phyloP scores from a whole-genome alignment of 2,329 filamentous ascomycete genomes.

The Stachybotrys elegans region DNA sequence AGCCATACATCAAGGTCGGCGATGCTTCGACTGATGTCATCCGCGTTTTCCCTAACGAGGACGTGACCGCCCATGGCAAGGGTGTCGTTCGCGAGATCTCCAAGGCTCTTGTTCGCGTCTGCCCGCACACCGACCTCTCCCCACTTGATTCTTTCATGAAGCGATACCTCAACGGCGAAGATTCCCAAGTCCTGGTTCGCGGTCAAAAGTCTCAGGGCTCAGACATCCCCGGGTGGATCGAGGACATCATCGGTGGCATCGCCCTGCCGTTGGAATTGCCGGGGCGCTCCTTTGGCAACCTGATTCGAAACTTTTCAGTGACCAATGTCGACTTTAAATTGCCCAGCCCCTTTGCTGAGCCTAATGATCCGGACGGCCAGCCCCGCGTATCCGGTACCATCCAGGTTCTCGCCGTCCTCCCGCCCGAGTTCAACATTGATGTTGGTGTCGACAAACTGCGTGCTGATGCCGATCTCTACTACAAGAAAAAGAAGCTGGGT shows the following conservation, averaged over 20 bases:
- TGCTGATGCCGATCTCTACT: constrained; percentile 76
- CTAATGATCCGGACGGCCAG: constrained; percentile 64
- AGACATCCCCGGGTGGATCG: constrained; percentile 76
- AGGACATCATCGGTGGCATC: constrained; percentile 72
- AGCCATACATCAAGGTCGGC: constrained; percentile 74
- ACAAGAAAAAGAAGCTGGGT: constrained; percentile 72
- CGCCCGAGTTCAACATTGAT: constrained; percentile 81
- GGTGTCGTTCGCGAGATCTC: constrained; percentile 72
- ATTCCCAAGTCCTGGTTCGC: constrained; percentile 76
- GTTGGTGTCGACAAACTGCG: constrained; percentile 72
- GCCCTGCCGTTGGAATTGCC: constrained; percentile 82
- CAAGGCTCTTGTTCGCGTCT: constrained; percentile 63
- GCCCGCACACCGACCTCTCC: constrained; percentile 72
- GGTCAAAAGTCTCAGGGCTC: constrained; percentile 64
- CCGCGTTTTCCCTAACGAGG: constrained; percentile 60
- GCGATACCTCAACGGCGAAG: constrained; percentile 74
- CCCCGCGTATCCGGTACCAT: constrained; percentile 82
- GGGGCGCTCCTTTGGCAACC: constrained; percentile 71
- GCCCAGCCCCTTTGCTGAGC: constrained; percentile 74
- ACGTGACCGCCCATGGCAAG: constrained; percentile 64
- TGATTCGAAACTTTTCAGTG: constrained; percentile 85
- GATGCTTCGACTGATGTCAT: constrained; percentile 66
- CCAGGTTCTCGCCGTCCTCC: constrained; percentile 71
- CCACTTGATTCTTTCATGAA: constrained; percentile 79
- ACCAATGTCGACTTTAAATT: constrained; percentile 81